A percentile compares a stretch with the other conserved stretches of the same genome.
These are phyloP conservation scores for Lepidium africanum DNA, from an alignment of 345 rosid genomes.

Conservation along the genomic window DNA sequence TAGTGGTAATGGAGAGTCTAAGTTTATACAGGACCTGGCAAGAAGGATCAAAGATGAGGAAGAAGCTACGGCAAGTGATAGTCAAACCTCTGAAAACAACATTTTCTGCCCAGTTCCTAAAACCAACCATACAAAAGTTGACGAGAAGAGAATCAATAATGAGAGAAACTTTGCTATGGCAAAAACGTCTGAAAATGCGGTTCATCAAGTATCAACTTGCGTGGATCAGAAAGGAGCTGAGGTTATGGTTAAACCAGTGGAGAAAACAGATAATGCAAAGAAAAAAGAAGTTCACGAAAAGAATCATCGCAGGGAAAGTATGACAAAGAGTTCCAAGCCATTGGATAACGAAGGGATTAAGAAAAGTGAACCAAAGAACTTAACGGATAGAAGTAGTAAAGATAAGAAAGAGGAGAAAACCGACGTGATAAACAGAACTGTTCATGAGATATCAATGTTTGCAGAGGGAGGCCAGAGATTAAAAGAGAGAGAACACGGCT, in stretches of 20 bases:
- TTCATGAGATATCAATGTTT: constrained; percentile 31
- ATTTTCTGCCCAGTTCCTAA: constrained; percentile 4
- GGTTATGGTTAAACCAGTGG: constrained; percentile 28
- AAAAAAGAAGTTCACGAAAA: constrained; percentile 33
- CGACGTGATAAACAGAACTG: constrained; percentile 26
- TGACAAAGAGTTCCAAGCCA: constrained; percentile 28
- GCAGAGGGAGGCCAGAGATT: constrained; percentile 24
- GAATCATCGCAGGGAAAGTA: constrained; percentile 26
- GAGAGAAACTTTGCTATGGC: constrained; percentile 16
- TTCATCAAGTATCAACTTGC: constrained; percentile 18
- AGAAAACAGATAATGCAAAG: constrained; percentile 34
- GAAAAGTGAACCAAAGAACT: constrained; percentile 35
- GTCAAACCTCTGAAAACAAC: constrained; percentile 28
- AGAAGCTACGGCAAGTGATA: constrained; percentile 42
- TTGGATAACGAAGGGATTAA: constrained; percentile 29
- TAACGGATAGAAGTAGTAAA: constrained; percentile 29
- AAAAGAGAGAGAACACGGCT: constrained; percentile 3
- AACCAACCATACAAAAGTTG: constrained; percentile 25
- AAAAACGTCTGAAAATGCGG: constrained; percentile 22
- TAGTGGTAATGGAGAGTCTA: constrained; percentile 34
- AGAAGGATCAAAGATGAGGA: constrained; percentile 45
- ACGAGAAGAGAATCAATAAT: constrained; percentile 29
- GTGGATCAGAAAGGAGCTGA: constrained; percentile 34
- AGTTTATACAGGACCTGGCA: constrained; percentile 41
- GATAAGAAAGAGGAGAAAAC: constrained; percentile 34